Percentiles rank a stretch among this genome's conserved stretches.
phyloP scores from a whole-genome alignment of 805 yeast genomes.

The Candida sithepensis region DNA sequence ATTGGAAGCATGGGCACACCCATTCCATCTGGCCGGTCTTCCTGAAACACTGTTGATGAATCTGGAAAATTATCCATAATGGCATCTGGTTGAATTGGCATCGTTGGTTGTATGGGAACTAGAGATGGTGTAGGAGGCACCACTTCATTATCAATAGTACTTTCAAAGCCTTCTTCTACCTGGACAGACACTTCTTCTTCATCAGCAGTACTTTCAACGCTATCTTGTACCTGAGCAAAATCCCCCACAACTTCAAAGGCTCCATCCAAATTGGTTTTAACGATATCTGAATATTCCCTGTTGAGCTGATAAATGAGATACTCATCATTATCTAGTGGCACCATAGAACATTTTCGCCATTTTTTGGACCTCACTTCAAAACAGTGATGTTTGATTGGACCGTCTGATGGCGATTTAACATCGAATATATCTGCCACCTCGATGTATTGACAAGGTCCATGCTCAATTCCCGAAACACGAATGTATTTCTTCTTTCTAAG shows the following conservation, averaged over 20 bases:
- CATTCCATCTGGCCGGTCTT: background rate
- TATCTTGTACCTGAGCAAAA: background rate
- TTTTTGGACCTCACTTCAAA: no score
- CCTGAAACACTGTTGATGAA: background rate
- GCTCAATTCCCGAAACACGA: no score
- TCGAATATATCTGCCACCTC: no score
- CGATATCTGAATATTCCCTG: background rate
- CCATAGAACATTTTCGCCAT: no score
- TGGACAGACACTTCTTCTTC: no score
- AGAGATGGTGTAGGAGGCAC: background rate
- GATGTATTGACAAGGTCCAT: no score
- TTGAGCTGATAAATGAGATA: background rate
- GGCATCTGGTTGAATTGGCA: background rate
- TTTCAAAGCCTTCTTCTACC: no score
- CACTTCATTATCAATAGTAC: background rate
- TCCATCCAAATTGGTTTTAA: background rate
- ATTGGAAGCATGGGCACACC: background rate
- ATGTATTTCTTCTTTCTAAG: no score
- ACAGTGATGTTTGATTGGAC: no score
- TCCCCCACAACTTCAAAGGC: background rate
- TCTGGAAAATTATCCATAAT: background rate
- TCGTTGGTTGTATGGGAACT: no score
- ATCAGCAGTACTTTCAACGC: background rate
- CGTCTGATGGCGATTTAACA: no score
- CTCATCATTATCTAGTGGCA: no score